phyloP scores from a whole-genome alignment of 768 basidiomycete genomes.

The Termitomyces eurrhizus region DNA sequence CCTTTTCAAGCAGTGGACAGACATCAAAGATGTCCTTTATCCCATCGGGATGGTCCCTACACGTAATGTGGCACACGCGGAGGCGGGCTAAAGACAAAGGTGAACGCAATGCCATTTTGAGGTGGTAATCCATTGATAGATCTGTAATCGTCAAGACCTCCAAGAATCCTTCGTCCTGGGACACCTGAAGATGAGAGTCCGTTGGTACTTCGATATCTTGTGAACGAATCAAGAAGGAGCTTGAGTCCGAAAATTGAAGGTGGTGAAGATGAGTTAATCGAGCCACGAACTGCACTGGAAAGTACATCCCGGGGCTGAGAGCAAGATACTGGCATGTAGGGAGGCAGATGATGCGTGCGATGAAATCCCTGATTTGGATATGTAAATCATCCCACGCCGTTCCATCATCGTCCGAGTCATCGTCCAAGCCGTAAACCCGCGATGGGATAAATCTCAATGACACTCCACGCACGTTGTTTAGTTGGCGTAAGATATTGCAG shows the following conservation, averaged over 20 bases:
- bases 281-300: neutral
- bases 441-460: neutral
- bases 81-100: neutral
- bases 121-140: neutral
- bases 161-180: neutral
- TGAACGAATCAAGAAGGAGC: neutral
- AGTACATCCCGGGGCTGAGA: neutral
- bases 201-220: neutral
- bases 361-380: neutral
- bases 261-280: neutral
- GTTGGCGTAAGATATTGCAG: neutral
- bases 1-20: neutral
- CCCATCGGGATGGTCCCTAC: no score
- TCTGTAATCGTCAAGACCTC: neutral
- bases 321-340: constrained; percentile 4
- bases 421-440: no score
- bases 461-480: neutral
- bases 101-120: no score
- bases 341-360: neutral
- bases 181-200: neutral
- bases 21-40: neutral
- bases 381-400: neutral
- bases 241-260: neutral
- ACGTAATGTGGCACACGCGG: neutral
- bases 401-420: neutral